These are phyloP conservation scores for Monilinia polystroma DNA, from an alignment of 2,329 filamentous ascomycete genomes.

Conservation along the genomic window DNA sequence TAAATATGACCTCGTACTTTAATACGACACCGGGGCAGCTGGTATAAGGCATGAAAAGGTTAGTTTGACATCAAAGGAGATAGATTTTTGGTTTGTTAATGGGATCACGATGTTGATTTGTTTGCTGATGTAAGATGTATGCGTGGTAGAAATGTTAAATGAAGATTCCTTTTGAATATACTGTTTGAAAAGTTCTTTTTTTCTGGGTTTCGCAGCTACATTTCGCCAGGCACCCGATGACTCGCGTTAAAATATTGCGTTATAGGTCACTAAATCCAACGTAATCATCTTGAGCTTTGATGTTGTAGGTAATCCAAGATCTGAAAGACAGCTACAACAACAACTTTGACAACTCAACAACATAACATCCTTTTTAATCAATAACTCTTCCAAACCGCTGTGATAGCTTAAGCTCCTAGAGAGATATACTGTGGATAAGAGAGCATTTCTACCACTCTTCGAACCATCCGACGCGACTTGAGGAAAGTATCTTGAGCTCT, in stretches of 20 bases:
- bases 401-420: not conserved
- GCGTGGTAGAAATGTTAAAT: not conserved
- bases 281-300: constrained; percentile 22
- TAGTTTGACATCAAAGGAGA: not conserved
- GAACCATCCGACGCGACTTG: constrained; percentile 2
- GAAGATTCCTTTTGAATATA: no score
- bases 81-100: not conserved
- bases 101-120: no score
- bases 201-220: not conserved
- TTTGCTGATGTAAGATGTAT: not conserved
- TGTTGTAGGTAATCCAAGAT: constrained; percentile 23
- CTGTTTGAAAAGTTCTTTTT: no score
- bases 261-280: constrained; percentile 11
- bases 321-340: constrained; percentile 21
- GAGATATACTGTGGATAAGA: not conserved
- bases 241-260: constrained; percentile 20
- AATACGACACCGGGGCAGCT: not conserved
- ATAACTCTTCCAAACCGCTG: not conserved
- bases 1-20: constrained; percentile 9
- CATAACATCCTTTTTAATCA: constrained; percentile 9
- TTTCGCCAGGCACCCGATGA: constrained; percentile 23
- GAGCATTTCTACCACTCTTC: constrained; percentile 2
- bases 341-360: constrained; percentile 16
- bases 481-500: constrained; percentile 6
- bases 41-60: not conserved